Percentiles rank a stretch among this genome's conserved stretches.
phyloP scores from a whole-genome alignment of 2,329 filamentous ascomycete genomes.

The Lachnellula arida region DNA sequence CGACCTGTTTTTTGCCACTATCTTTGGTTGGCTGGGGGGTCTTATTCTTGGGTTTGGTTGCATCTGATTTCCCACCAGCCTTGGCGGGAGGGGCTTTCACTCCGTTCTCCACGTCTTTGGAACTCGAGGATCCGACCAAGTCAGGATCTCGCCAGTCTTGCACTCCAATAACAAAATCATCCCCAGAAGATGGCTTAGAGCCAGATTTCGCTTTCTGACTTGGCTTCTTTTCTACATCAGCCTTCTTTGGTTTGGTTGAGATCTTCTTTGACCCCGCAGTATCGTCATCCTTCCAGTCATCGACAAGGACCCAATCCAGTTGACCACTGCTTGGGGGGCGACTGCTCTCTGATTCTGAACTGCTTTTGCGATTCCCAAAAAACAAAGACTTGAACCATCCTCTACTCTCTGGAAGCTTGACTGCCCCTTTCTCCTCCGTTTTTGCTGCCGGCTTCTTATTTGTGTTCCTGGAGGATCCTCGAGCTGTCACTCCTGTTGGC shows the following conservation, averaged over 20 bases:
- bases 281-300: slow-evolving; percentile 59
- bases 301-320: slow-evolving; percentile 66
- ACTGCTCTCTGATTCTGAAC: slow-evolving; percentile 45
- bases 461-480: slow-evolving; percentile 23
- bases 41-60: slow-evolving; percentile 17
- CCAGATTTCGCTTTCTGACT: slow-evolving; percentile 19
- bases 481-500: slow-evolving; percentile 23
- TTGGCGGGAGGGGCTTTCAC: slow-evolving; percentile 20
- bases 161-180: slow-evolving; percentile 76
- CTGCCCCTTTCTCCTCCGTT: slow-evolving; percentile 18
- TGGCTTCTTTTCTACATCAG: slow-evolving; percentile 28
- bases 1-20: slow-evolving; percentile 26
- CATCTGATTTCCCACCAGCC: slow-evolving; percentile 27
- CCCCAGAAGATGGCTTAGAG: slow-evolving; percentile 34
- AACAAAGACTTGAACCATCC: slow-evolving; percentile 46
- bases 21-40: slow-evolving; percentile 15
- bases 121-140: slow-evolving; percentile 43
- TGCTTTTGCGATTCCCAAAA: slow-evolving; percentile 32
- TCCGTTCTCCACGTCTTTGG: slow-evolving; percentile 31
- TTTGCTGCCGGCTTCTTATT: slow-evolving; percentile 28
- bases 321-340: slow-evolving; percentile 69
- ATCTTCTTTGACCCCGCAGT: slow-evolving; percentile 31
- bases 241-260: slow-evolving; percentile 42
- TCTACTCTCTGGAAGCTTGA: slow-evolving; percentile 18
- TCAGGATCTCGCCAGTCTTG: slow-evolving; percentile 84